Base-by-base conservation (phyloP, 768 basidiomycete genomes). In the Suillus hirtellus region DNA sequence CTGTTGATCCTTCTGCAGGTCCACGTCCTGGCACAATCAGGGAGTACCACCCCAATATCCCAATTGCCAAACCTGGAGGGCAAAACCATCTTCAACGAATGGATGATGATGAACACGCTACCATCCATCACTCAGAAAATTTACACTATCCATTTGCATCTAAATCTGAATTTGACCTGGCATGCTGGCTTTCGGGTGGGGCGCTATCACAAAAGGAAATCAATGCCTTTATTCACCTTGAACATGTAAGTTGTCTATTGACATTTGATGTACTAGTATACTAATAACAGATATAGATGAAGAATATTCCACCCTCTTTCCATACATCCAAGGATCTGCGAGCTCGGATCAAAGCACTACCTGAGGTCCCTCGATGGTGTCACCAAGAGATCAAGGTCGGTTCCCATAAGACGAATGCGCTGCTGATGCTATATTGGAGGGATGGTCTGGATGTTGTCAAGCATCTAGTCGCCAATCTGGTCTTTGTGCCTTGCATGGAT, bases 361-460 rank as follows among this genome's bases (percentile, higher is more conserved):
- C 53, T 46, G 59, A 64, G 43, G 60, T 63, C 37, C 65, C 65
- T 3, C 14, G 17, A 11, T 65, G 65, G 62, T 44, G 19, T 27
- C 60, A 43, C 11, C 50, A 55, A 10, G 49, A 65, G n/a, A 65
- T 65, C 40, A 63, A 65, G n/a, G 42, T 66, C 14, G 53, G 53
- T 17, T 19, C 50, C 21, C 64, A 60, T 15, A 54, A 40, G 52
- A 67, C n/a, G 10, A 65, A 65, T 21, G 11, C n/a, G 1, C 66
- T 55, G 0, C 12, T 67, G 15, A 42, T 60, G 1, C 38, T 69
- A 1, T 34, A 34, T 34, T 34, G 34, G 34, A 34, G 34, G 34
- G 34, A 34, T 34, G 34, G 8, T 8, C 34, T 34, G 34, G 34
- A 34, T 34, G 34, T 34, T 34, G 34, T 34, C 34, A 34, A 34